Evolutionary conservation across 2,329 filamentous ascomycete genomes (phyloP).

Genomic region (Fusarium stilboides): DNA sequence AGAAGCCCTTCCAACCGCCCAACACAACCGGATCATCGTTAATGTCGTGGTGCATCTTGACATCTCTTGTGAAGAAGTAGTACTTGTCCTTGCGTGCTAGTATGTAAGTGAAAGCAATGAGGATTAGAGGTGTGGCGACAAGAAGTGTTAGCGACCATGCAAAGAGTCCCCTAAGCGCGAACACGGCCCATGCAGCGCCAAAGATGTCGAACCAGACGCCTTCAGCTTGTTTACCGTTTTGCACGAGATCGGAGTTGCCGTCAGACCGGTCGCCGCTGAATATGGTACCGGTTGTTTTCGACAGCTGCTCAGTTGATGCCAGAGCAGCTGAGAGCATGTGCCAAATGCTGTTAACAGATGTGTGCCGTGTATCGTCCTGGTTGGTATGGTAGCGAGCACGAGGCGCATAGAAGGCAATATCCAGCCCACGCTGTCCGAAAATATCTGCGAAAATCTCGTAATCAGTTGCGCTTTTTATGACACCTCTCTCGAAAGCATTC

Average conservation of each 20-base stretch:
- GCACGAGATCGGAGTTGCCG: conserved; percentile 71
- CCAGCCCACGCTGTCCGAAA: conserved; percentile 87
- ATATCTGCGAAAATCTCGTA: conserved; percentile 85
- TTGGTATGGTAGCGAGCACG: conserved; percentile 91
- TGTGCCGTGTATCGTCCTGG: conserved; percentile 87
- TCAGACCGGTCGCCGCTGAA: conserved; percentile 75
- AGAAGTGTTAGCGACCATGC: conserved; percentile 88
- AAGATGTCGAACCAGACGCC: conserved; percentile 97
- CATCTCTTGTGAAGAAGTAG: conserved; percentile 83
- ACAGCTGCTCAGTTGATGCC: conserved; percentile 79
- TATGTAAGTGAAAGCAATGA: conserved; percentile 78
- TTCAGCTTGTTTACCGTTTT: conserved; percentile 75
- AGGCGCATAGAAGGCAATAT: conserved; percentile 92
- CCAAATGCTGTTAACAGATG: conserved; percentile 81
- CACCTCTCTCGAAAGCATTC: conserved; percentile 85
- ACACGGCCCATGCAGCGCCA: conserved; percentile 82
- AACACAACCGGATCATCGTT: conserved; percentile 74
- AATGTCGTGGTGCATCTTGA: conserved; percentile 69
- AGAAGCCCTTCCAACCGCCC: conserved; percentile 85
- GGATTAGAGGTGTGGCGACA: conserved; percentile 81
- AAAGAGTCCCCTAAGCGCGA: conserved; percentile 86
- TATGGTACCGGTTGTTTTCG: conserved; percentile 74
- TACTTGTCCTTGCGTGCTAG: conserved; percentile 83
- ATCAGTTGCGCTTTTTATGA: conserved; percentile 90
- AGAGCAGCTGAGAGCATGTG: conserved; percentile 94